Evolutionary conservation across 345 rosid species (phyloP), one percentile per base, ranked within the genome.

Genomic region (Tarenaya hassleriana): DNA sequence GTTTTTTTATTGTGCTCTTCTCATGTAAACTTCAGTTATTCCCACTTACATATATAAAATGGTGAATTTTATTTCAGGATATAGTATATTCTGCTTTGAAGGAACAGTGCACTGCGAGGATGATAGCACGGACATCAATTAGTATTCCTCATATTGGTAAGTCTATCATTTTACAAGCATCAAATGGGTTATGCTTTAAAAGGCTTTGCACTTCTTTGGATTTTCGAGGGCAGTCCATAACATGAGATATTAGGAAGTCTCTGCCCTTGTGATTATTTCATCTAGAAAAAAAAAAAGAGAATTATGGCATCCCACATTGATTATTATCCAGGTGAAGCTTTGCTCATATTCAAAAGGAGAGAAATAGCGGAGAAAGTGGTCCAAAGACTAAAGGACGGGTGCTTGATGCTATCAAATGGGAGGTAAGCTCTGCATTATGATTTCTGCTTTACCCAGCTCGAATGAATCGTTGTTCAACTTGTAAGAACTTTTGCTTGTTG

Each of bases 401-500:
- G 95, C 69, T 72, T 92, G 50, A 27, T 84, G 71, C 81, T 85
- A 55, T 68, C 91, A 48, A 78, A 77, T 73, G 81, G 84, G 66
- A 88, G 94, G 97, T 92, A 78, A 52, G 67, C 10, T 29, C 33
- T 18, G 5, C 50, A 21, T 51, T 27, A 7, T 13, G 43, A 33
- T 34, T 35, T 34, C 16, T 16, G 0, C 12, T 18, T 42, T 56
- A 37, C 41, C 42, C 52, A 47, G 46, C 50, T 51, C 38, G 18
- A 18, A 20, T 0, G 32, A 27, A 41, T 56, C 3, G 24, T 16
- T 55, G 39, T 27, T 32, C 38, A 7, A 40, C 56, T 5, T 32
- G 52, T 20, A 34, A 21, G 49, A 41, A 40, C 47, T 19, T 55
- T 16, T 31, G 16, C n/a, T 5, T 24, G 2, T 24, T 24, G 29